These are phyloP conservation scores for Sarcodon sp. DNA, from an alignment of 768 basidiomycete genomes.

Conservation along the genomic window DNA sequence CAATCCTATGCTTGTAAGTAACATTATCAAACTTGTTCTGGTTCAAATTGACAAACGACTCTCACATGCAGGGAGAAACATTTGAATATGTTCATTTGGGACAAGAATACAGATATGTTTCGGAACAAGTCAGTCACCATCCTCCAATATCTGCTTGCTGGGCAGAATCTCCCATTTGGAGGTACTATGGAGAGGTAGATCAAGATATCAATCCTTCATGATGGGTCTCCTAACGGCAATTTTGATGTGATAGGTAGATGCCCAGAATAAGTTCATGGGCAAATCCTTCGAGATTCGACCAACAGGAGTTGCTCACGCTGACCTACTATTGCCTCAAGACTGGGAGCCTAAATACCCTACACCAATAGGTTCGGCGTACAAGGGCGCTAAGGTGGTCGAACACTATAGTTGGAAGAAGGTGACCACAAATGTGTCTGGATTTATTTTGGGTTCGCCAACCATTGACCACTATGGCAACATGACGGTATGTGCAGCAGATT, in stretches of 20 bases:
- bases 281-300: conserved; percentile 95
- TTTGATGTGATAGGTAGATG: conserved; percentile 55
- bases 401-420: conserved; percentile 97
- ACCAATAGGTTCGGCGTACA: conserved; percentile 3
- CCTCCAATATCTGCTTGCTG: conserved; percentile 95
- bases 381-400: conserved; percentile 53
- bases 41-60: neutral
- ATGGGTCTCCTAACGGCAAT: conserved; percentile 1
- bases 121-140: conserved; percentile 96
- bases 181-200: conserved; percentile 75
- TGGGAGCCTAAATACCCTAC: conserved; percentile 48
- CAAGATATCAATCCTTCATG: neutral
- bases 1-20: conserved; percentile 82
- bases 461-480: conserved; percentile 77
- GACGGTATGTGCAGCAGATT: conserved; percentile 43
- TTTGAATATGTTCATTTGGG: conserved; percentile 89
- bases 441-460: conserved; percentile 68
- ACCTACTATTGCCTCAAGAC: conserved; percentile 62
- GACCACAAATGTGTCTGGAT: conserved; percentile 82
- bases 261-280: conserved; percentile 94
- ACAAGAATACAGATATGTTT: conserved; percentile 83
- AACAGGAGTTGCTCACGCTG: conserved; percentile 86
- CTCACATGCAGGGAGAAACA: conserved; percentile 59
- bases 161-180: conserved; percentile 83
- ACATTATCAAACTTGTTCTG: neutral